Conservation (phyloP, 192 early-diverging fungal species). For the Gigaspora rosea region DNA sequence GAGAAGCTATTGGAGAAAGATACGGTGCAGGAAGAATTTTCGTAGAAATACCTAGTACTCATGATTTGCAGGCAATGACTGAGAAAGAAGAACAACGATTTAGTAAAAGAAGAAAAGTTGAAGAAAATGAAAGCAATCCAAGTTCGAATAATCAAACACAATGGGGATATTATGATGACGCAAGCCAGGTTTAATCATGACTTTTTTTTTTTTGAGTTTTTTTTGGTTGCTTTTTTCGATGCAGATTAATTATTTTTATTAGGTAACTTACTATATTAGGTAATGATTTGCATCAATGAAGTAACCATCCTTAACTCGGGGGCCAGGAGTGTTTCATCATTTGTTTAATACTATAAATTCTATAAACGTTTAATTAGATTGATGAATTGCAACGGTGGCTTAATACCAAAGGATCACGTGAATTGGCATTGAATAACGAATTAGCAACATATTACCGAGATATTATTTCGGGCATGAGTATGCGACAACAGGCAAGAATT, state of each 20-base stretch:
- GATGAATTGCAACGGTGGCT: conserved; percentile 73
- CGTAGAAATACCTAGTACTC: conserved; percentile 53
- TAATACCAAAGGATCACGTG: conserved; percentile 76
- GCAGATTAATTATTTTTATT: neutral
- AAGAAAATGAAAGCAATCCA: conserved; percentile 10
- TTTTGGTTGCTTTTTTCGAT: no score
- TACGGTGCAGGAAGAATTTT: conserved; percentile 62
- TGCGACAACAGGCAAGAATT: conserved; percentile 44
- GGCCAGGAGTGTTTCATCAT: no score
- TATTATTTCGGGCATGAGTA: conserved; percentile 56
- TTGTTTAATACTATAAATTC: no score
- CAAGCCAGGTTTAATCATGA: conserved; percentile 35
- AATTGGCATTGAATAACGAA: conserved; percentile 61
- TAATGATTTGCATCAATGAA: neutral
- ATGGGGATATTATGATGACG: conserved; percentile 46
- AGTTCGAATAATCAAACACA: conserved; percentile 15
- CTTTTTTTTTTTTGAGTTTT: no score
- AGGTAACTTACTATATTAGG: neutral
- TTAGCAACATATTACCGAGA: conserved; percentile 52
- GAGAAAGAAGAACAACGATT: conserved; percentile 41
- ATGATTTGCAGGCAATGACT: conserved; percentile 55
- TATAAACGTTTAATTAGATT: conserved; percentile 48
- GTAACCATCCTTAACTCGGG: no score
- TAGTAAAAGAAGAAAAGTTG: conserved; percentile 32
- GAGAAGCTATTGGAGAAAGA: conserved; percentile 45